Evolutionary conservation across 495 filamentous ascomycete species (phyloP), one percentile per base, ranked within the genome.

Genomic region (Penicillium taxi): DNA sequence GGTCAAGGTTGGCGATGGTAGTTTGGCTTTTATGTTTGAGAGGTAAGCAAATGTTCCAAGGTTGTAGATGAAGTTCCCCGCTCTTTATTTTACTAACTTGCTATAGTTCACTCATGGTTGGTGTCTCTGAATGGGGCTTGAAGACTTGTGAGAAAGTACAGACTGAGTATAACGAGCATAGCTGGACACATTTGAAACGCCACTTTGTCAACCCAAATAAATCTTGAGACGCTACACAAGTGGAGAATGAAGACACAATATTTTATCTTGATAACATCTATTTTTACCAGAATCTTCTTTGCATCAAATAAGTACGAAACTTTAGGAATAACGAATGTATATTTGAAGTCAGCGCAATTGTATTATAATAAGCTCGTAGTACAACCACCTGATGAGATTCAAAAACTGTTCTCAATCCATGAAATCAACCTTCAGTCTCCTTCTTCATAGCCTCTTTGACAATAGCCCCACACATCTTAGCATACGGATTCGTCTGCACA

Each of bases 71-170:
- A n/a, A 14, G 7, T 30, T n/a, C 13, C 18, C 32, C 20, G 13
- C 24, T 2, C 11, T 41, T 15, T 19, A 6, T 2, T 11, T 42
- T 31, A 37, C 28, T 21, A 47, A 33, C 7, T 9, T 23, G 21
- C 6, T 12, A 18, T 63, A 85, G 81, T 52, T 75, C 72, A 42
- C 57, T 86, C 26, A 93, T 94, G 88, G 74, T 95, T 7, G 88
- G 88, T 3, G 86, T 94, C 9, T 93, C 87, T 11, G 84, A 90
- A 45, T 95, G 88, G 88, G 88, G 86, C 0, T 59, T 94, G 35
- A 81, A 84, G 59, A 79, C 70, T 29, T 94, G 87, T 47, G 67
- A 73, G 50, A 93, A 90, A 68, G 82, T 93, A 24, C 88, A 95
- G 61, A 71, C 77, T 44, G 75, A 73, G 37, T 94, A 95, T 49